A percentile compares a stretch with the other conserved stretches of the same genome.
These are phyloP conservation scores for Exsudoporus frostii DNA, from an alignment of 768 basidiomycete genomes.

Conservation along the genomic window DNA sequence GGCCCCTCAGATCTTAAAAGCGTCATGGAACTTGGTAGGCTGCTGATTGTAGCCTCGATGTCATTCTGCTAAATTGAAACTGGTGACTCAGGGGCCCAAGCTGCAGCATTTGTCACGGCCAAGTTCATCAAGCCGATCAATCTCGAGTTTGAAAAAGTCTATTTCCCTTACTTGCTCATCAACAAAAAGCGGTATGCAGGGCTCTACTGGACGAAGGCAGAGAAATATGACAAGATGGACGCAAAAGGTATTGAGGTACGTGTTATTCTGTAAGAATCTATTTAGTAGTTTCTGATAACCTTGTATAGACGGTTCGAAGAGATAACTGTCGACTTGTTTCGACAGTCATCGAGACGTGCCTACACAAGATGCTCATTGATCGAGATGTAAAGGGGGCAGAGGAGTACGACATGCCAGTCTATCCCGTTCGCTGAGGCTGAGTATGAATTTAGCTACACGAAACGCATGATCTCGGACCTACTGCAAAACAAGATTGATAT, in stretches of 20 bases:
- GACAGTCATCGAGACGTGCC: constrained; percentile 95
- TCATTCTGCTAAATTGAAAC: neutral
- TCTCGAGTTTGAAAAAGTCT: constrained; percentile 98
- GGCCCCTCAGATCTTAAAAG: constrained; percentile 81
- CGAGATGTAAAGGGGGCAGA: constrained; percentile 92
- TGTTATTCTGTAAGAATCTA: neutral
- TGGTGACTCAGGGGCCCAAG: constrained; percentile 68
- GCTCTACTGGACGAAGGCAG: constrained; percentile 92
- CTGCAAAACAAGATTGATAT: constrained; percentile 97
- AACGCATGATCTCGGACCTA: constrained; percentile 89
- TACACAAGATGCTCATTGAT: constrained; percentile 97
- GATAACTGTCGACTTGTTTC: constrained; percentile 99
- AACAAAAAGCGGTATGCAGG: constrained; percentile 99
- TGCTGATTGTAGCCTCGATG: neutral
- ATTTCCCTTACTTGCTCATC: constrained; percentile 96
- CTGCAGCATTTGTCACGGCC: constrained; percentile 84
- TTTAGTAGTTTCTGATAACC: neutral
- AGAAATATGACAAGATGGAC: constrained; percentile 99
- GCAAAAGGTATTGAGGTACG: constrained; percentile 97
- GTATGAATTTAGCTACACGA: constrained; percentile 68
- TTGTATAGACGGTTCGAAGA: constrained; percentile 83
- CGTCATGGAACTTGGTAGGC: constrained; percentile 87
- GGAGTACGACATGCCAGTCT: constrained; percentile 50
- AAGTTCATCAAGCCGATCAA: constrained; percentile 97
- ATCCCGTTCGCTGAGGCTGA: constrained; percentile 17